Conservation (phyloP, 352 stramenopile genomes). For the Pythium angustatum region DNA sequence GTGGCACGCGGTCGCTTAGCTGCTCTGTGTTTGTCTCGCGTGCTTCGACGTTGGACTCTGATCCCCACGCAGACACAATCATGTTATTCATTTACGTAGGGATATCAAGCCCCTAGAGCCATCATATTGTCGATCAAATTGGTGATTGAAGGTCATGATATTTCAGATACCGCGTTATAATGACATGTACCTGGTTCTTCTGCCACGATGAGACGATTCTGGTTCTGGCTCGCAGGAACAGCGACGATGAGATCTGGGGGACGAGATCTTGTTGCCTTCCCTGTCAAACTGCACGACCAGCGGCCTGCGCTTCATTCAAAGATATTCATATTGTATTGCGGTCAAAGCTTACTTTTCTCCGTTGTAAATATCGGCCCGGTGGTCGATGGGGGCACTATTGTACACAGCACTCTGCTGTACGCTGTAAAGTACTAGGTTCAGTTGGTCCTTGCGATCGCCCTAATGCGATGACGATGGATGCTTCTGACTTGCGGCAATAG, state of each 20-base stretch:
- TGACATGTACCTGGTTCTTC: too few species aligned
- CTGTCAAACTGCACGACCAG: too few species aligned
- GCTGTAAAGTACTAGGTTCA: neutral
- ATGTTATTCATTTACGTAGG: conserved; percentile 17
- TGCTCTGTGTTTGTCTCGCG: conserved; percentile 11
- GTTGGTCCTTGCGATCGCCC: neutral
- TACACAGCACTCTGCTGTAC: conserved; percentile 3
- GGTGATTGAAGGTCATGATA: neutral
- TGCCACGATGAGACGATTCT: conserved; percentile 1
- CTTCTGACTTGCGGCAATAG: neutral
- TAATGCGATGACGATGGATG: neutral
- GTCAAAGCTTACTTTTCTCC: neutral
- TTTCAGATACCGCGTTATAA: neutral
- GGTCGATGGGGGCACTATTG: conserved; percentile 8
- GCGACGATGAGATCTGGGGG: conserved; percentile 4
- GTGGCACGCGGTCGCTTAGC: too few species aligned
- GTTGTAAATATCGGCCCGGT: neutral
- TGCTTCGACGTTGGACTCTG: conserved; percentile 26
- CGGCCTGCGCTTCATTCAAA: too few species aligned
- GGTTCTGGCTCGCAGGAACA: conserved; percentile 1
- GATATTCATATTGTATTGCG: too few species aligned
- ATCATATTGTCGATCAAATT: neutral
- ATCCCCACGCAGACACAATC: conserved; percentile 17
- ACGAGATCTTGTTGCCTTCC: too few species aligned
- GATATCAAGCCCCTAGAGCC: neutral